A percentile compares a stretch with the other conserved stretches of the same genome.
Conservation (phyloP, 1,139 yeast species). For the Sugiyamaella pinicola region DNA sequence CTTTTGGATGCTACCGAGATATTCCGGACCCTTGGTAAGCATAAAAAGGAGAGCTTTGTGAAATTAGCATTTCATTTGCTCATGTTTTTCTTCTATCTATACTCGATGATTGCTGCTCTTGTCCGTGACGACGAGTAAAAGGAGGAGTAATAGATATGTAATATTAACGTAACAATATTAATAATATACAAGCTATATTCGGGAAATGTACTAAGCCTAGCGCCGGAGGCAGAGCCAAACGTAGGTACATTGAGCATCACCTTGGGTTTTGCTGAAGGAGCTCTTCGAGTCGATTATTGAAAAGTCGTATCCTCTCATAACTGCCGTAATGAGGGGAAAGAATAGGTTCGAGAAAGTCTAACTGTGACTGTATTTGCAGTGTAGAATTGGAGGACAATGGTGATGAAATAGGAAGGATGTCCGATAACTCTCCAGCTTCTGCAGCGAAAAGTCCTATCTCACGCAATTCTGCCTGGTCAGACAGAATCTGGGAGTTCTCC, state of each 20-base stretch:
- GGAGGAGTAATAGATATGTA: background rate
- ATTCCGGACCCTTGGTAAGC: slow-evolving; percentile 88
- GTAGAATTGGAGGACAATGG: too few relatives aligned
- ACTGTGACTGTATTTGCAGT: slow-evolving; percentile 12
- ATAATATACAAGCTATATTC: too few relatives aligned
- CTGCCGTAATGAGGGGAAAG: slow-evolving; percentile 8
- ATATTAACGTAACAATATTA: background rate
- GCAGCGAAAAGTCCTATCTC: slow-evolving; percentile 27
- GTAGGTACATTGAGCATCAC: background rate
- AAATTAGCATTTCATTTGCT: slow-evolving; percentile 89
- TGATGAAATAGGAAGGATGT: background rate
- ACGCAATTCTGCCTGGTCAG: slow-evolving; percentile 20
- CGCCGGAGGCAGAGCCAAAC: background rate
- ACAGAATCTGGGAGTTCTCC: slow-evolving; percentile 16
- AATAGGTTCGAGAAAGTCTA: slow-evolving; percentile 24
- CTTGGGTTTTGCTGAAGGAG: background rate
- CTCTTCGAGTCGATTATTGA: slow-evolving; percentile 14
- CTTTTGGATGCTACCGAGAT: slow-evolving; percentile 97
- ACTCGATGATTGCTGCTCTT: slow-evolving; percentile 95
- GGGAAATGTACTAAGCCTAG: too few relatives aligned
- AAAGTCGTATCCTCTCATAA: slow-evolving; percentile 7
- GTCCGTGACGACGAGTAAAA: slow-evolving; percentile 57
- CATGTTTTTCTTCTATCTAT: slow-evolving; percentile 92
- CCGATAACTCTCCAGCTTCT: slow-evolving; percentile 22
- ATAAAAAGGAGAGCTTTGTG: slow-evolving; percentile 88